A percentile compares a stretch with the other conserved stretches of the same genome.
phyloP scores from a whole-genome alignment of 2,329 filamentous ascomycete species.

The Niveomyces coronatus region DNA sequence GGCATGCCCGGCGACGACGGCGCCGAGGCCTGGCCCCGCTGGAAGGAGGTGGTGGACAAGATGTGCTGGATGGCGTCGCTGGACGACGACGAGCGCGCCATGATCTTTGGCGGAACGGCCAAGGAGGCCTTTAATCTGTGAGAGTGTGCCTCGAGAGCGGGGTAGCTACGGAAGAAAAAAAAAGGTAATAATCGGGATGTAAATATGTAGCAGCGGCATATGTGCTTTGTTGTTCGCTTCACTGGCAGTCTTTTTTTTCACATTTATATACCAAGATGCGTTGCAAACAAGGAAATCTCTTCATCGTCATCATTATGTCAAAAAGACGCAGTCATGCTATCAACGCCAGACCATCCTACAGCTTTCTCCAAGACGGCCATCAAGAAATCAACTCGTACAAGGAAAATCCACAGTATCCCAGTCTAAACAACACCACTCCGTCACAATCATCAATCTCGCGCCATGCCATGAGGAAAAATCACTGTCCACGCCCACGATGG shows the following conservation, averaged over 20 bases:
- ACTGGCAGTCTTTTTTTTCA: no score
- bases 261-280: no score
- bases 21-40: conserved; percentile 63
- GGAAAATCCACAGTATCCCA: background rate
- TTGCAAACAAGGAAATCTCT: no score
- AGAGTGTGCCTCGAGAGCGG: no score
- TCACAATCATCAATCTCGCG: background rate
- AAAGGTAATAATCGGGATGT: background rate
- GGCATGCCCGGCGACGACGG: conserved; percentile 28
- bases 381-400: background rate
- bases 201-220: no score
- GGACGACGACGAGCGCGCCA: conserved; percentile 47
- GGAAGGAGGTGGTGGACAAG: conserved; percentile 60
- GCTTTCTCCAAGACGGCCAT: background rate
- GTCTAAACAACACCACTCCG: background rate
- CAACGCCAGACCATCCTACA: no score
- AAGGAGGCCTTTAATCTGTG: conserved; percentile 55
- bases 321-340: background rate
- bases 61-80: conserved; percentile 55
- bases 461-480: background rate
- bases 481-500: conserved; percentile 33
- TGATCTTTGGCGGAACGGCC: conserved; percentile 65
- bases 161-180: no score
- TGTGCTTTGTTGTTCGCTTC: no score
- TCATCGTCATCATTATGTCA: background rate